Base-by-base conservation (phyloP, 2,329 filamentous ascomycete genomes). In the Amauroascus niger region DNA sequence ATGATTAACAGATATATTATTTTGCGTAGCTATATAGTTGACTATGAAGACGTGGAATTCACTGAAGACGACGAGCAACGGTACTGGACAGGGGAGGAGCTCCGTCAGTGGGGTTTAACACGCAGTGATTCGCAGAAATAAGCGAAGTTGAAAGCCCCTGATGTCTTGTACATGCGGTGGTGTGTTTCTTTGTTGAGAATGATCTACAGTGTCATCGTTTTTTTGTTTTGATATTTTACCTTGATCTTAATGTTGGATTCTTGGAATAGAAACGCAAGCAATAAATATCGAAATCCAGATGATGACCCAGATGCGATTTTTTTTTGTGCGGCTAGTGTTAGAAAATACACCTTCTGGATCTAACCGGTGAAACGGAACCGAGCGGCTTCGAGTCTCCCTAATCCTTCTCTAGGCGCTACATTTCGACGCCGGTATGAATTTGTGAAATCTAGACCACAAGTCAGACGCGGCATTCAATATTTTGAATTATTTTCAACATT, bases 341-440 rank as follows among this genome's bases (percentile, higher is more conserved):
- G 37, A 8, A 32, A 32, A 41, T 30, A 26, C 11, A 32, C 16
- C 22, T 32, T 35, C 24, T 33, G 11, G 22, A 33, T 16, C 54
- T 65, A 82, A 56, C 79, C 79, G 55, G 72, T 74, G 66, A 95
- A 97, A 62, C 87, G 85, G 74, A 97, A 97, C 59, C 87, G 82
- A 20, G 85, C 82, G 22, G 89, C 88, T 71, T 95, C 89, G 55
- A 97, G 74, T 65, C 88, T 80, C 2, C 91, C 91, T 40, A 97
- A 75, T 0, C 91, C 91, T 66, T 97, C 91, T 57, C 91, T 77
- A 6, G 93, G 93, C n/a, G 93, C 91, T 45, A 98, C 87, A 65
- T 98, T 96, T 58, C 94, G 80, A 65, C 94, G 79, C 49, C 94
- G 82, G 69, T 98, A 98, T 28, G 84, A 87, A 67, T 91, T 95